Conservation (phyloP, 2,329 filamentous ascomycete genomes). For the Lachnellula cervina region DNA sequence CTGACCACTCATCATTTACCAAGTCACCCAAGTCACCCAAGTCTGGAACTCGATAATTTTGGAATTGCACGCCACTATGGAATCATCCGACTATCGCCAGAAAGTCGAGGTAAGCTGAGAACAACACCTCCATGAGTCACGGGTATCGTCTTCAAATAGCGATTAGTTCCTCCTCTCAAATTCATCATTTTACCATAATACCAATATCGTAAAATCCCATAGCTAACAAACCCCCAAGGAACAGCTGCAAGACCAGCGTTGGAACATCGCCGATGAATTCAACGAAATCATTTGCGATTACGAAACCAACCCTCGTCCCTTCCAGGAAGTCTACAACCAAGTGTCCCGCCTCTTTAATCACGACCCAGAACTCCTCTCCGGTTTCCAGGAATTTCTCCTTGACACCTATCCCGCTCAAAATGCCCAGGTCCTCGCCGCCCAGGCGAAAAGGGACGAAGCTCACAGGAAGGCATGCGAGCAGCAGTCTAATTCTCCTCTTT, state of each 20-base stretch:
- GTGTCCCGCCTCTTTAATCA: not conserved
- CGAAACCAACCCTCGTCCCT: not conserved
- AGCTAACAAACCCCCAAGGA: not conserved
- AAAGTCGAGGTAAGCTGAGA: not conserved
- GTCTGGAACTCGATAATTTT: no score
- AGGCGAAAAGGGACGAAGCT: not conserved
- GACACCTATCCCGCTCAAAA: constrained; percentile 1
- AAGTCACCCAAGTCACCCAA: no score
- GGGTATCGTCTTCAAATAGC: no score
- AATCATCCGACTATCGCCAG: not conserved
- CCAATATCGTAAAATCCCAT: not conserved
- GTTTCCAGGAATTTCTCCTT: constrained; percentile 9
- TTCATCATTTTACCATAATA: no score
- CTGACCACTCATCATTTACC: no score
- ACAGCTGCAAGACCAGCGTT: not conserved
- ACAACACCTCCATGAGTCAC: no score
- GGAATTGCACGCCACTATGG: not conserved
- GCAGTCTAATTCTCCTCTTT: constrained; percentile 2
- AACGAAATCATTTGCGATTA: not conserved
- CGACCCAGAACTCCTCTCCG: not conserved
- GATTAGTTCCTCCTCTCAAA: no score
- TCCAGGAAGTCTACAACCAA: not conserved
- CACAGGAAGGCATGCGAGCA: constrained; percentile 2
- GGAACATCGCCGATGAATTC: not conserved
- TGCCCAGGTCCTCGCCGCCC: not conserved